These are phyloP conservation scores for Maudiozyma barnettii DNA, from an alignment of 805 yeast genomes.

Conservation along the genomic window DNA sequence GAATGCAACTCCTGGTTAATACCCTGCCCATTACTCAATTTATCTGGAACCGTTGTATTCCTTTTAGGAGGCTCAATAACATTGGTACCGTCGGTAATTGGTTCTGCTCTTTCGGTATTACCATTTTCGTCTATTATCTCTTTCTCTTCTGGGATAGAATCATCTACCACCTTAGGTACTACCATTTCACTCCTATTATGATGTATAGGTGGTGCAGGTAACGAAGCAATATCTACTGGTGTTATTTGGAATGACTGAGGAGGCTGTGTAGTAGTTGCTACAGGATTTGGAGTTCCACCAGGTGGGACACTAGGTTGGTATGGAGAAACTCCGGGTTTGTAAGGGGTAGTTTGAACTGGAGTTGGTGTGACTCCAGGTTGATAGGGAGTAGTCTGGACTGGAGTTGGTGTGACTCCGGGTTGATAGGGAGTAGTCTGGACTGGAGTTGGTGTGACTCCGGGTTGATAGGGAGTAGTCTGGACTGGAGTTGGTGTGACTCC, in stretches of 20 bases:
- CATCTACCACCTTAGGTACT: background rate
- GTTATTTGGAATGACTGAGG: slow-evolving; percentile 7
- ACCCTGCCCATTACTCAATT: too few species aligned
- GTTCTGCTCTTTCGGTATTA: background rate
- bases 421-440: slow-evolving; percentile 7
- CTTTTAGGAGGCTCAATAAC: too few species aligned
- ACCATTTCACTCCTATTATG: slow-evolving; percentile 10
- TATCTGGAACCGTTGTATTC: too few species aligned
- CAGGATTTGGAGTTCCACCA: background rate
- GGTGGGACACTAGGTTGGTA: background rate
- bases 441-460: background rate
- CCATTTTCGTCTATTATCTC: background rate
- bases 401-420: background rate
- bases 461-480: background rate
- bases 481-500: background rate
- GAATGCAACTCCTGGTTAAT: too few species aligned
- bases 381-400: background rate
- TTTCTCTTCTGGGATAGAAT: background rate
- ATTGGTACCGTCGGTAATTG: background rate
- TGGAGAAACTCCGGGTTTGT: background rate
- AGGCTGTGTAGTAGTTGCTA: background rate
- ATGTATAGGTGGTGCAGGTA: slow-evolving; percentile 25
- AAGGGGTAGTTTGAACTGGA: background rate
- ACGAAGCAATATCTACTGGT: slow-evolving; percentile 9
- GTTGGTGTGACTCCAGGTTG: background rate